Percentiles rank a stretch among this genome's conserved stretches.
These are phyloP conservation scores for Fomitiporia mediterranea DNA, from an alignment of 1,284 basidiomycete genomes.

Conservation along the genomic window DNA sequence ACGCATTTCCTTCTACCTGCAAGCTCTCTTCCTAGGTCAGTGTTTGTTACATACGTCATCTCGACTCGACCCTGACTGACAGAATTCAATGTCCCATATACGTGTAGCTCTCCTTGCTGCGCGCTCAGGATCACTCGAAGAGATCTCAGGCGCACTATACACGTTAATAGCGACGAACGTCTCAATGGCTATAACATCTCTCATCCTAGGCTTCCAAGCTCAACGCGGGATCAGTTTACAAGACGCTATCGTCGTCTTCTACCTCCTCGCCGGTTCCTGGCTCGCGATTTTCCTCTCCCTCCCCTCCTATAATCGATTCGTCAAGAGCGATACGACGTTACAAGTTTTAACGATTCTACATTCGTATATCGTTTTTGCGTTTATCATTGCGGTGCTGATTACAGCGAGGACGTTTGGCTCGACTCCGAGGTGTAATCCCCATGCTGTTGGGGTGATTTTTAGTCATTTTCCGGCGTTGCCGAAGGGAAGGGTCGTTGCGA, in stretches of 20 bases:
- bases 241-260: conserved; percentile 20
- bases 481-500: conserved; percentile 23
- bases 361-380: conserved; percentile 26
- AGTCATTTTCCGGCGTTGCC: conserved; percentile 25
- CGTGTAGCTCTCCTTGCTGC: conserved; percentile 4
- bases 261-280: conserved; percentile 21
- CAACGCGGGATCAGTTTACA: conserved; percentile 27
- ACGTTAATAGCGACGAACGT: conserved; percentile 29
- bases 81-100: background rate
- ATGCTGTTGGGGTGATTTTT: conserved; percentile 26
- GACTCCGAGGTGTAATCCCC: conserved; percentile 24
- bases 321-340: conserved; percentile 13
- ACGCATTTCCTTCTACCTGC: conserved; percentile 21
- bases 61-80: background rate
- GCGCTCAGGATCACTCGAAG: conserved; percentile 24
- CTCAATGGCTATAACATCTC: conserved; percentile 26
- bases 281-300: conserved; percentile 22
- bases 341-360: conserved; percentile 20
- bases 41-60: no score
- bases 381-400: conserved; percentile 25
- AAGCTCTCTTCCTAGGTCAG: conserved; percentile 19
- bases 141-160: conserved; percentile 26
- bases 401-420: conserved; percentile 24
- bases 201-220: conserved; percentile 27
- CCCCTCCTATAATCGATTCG: conserved; percentile 22